A percentile compares a stretch with the other conserved stretches of the same genome.
Evolutionary conservation across 192 early-diverging fungal genomes (phyloP).

Genomic region (Podila epigama): DNA sequence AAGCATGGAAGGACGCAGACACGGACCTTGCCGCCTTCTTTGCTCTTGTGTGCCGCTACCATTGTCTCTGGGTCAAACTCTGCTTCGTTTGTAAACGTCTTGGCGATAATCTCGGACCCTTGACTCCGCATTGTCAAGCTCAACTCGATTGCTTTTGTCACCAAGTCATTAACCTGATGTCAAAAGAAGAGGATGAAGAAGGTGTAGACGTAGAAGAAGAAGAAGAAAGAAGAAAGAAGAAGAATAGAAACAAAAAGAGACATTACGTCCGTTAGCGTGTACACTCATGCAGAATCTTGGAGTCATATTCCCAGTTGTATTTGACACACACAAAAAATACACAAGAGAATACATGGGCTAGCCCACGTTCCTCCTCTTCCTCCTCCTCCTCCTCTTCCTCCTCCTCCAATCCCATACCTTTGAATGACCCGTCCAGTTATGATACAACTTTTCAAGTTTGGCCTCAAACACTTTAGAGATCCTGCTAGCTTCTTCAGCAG

Average conservation of each 20-base stretch:
- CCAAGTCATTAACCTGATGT: slow-evolving; percentile 44
- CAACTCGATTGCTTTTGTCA: slow-evolving; percentile 48
- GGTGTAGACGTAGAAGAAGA: not conserved
- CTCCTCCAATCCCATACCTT: no score
- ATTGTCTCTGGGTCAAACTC: slow-evolving; percentile 42
- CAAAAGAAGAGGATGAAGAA: not conserved
- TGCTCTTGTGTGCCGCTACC: slow-evolving; percentile 46
- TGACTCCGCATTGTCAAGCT: slow-evolving; percentile 55
- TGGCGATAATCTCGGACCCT: slow-evolving; percentile 32
- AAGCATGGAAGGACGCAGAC: slow-evolving; percentile 46
- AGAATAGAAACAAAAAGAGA: not conserved
- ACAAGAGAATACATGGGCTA: not conserved
- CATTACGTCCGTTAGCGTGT: not conserved
- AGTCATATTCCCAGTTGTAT: no score
- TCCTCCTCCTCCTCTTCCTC: no score
- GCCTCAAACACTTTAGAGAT: slow-evolving; percentile 35
- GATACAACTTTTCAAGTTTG: slow-evolving; percentile 40
- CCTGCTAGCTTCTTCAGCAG: slow-evolving; percentile 20
- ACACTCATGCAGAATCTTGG: not conserved
- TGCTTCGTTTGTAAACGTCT: slow-evolving; percentile 10
- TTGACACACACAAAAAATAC: no score
- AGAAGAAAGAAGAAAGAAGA: not conserved
- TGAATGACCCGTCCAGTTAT: slow-evolving; percentile 39
- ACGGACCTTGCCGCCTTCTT: slow-evolving; percentile 41
- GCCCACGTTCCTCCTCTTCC: no score